Evolutionary conservation across 1,284 basidiomycete genomes (phyloP), one percentile per base, ranked within the genome.

Genomic region (Takashimella tepidaria): DNA sequence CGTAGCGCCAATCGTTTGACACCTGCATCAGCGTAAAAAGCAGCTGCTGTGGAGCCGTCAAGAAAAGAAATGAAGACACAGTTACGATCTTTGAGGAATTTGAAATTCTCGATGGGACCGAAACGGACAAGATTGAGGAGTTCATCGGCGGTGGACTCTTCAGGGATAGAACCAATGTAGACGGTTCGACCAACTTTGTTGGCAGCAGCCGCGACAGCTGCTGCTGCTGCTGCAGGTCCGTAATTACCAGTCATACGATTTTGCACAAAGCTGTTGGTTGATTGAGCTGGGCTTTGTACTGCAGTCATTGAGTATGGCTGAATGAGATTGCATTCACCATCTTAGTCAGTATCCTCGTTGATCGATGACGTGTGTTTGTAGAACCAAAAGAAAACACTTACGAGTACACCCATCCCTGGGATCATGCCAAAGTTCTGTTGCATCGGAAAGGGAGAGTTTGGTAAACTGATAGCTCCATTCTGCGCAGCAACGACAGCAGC

Each of bases 61-160:
- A 97, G 82, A 84, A 96, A 97, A 12, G 92, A 97, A 60, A 98
- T 84, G 81, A 98, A 98, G 52, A 96, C 93, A 72, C 95, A 98
- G 12, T 87, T 91, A 76, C 97, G 98, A 75, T 98, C 95, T 41
- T 92, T 91, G n/a, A 98, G 82, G 40, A 98, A 87, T 49, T 91
- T 88, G 68, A 98, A 89, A 49, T 85, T 88, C 74, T 98, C 95
- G 61, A 98, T 87, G 0, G 95, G 95, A 5, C 95, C 96, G 72
- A 97, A 98, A 67, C 96, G 92, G 61, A 98, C 95, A 58, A 97
- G 86, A 74, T 92, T 97, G 68, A 98, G 86, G 23, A 98, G 84
- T 75, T 98, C 95, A 71, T 98, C 93, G 54, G 97, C 92, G 5
- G 92, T 93, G 0, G 95, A 93, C 21, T 91, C 91, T n/a, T 88